Percentiles rank a stretch among this genome's conserved stretches.
Conservation (phyloP, 2,329 filamentous ascomycete species). For the Phialophora tarda region DNA sequence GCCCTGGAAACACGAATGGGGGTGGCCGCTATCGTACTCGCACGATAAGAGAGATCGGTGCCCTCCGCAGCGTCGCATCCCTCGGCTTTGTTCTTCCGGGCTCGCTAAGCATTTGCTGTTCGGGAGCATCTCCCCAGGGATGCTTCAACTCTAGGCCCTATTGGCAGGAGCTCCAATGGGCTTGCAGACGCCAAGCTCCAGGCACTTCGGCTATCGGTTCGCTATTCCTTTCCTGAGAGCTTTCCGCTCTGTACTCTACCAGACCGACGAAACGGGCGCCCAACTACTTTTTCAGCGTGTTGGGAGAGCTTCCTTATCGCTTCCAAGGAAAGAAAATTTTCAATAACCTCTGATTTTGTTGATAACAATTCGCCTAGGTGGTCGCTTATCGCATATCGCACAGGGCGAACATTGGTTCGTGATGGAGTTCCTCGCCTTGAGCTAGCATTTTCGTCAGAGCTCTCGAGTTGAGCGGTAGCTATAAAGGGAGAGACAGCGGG, state of each 20-base stretch:
- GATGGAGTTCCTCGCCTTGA: slow-evolving; percentile 2
- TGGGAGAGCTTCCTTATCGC: slow-evolving; percentile 11
- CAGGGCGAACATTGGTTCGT: slow-evolving; percentile 9
- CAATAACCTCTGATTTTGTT: slow-evolving; percentile 14
- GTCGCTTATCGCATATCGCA: slow-evolving; percentile 13
- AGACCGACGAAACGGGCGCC: too few relatives aligned
- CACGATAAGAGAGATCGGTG: neutral
- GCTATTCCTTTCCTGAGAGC: too few relatives aligned
- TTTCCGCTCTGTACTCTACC: too few relatives aligned
- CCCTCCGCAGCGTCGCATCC: slow-evolving; percentile 10
- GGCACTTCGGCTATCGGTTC: too few relatives aligned
- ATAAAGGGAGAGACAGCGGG: slow-evolving; percentile 11
- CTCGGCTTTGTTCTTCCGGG: slow-evolving; percentile 13
- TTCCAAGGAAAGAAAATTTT: slow-evolving; percentile 8
- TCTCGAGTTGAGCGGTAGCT: slow-evolving; percentile 10
- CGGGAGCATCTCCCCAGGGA: slow-evolving; percentile 5
- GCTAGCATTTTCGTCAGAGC: slow-evolving; percentile 13
- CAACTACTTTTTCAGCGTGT: neutral
- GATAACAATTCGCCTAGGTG: slow-evolving; percentile 11
- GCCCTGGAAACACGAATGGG: slow-evolving; percentile 12
- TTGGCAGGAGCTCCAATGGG: too few relatives aligned
- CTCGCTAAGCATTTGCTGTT: slow-evolving; percentile 13
- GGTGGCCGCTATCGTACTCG: neutral
- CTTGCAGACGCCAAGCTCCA: too few relatives aligned
- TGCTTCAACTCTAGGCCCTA: neutral